Conservation (phyloP, 768 basidiomycete species). For the Sarcodon aspratus region DNA sequence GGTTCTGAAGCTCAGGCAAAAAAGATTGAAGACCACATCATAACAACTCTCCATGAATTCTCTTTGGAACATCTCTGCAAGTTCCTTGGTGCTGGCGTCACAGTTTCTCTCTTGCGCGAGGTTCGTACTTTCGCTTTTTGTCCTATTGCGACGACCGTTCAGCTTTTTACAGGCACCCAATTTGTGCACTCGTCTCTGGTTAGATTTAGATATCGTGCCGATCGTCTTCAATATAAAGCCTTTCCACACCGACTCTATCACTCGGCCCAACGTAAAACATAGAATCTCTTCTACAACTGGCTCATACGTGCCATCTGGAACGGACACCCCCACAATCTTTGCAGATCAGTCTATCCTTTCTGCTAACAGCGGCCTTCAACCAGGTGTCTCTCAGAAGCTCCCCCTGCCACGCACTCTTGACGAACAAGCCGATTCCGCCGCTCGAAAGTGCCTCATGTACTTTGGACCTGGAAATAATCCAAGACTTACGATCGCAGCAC, state of each 20-base stretch:
- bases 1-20: slow-evolving; percentile 44
- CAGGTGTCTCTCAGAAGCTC: slow-evolving; percentile 40
- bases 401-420: slow-evolving; percentile 71
- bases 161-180: slow-evolving; percentile 46
- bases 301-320: slow-evolving; percentile 66
- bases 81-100: slow-evolving; percentile 77
- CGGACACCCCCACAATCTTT: slow-evolving; percentile 65
- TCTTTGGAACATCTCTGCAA: slow-evolving; percentile 72
- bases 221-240: slow-evolving; percentile 81
- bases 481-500: slow-evolving; percentile 67
- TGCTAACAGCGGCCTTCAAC: slow-evolving; percentile 24
- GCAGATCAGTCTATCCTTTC: slow-evolving; percentile 46
- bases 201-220: slow-evolving; percentile 75
- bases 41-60: slow-evolving; percentile 61
- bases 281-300: slow-evolving; percentile 73
- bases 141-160: slow-evolving; percentile 11
- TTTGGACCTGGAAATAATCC: slow-evolving; percentile 79
- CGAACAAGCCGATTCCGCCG: slow-evolving; percentile 81
- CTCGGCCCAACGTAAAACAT: slow-evolving; percentile 73
- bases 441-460: slow-evolving; percentile 76
- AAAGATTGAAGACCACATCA: slow-evolving; percentile 51
- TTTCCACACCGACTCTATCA: slow-evolving; percentile 69
- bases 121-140: slow-evolving; percentile 20
- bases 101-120: slow-evolving; percentile 58
- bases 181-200: slow-evolving; percentile 78